Base-by-base conservation (phyloP, 2,329 filamentous ascomycete genomes). In the Arthrobotrys musiformis region DNA sequence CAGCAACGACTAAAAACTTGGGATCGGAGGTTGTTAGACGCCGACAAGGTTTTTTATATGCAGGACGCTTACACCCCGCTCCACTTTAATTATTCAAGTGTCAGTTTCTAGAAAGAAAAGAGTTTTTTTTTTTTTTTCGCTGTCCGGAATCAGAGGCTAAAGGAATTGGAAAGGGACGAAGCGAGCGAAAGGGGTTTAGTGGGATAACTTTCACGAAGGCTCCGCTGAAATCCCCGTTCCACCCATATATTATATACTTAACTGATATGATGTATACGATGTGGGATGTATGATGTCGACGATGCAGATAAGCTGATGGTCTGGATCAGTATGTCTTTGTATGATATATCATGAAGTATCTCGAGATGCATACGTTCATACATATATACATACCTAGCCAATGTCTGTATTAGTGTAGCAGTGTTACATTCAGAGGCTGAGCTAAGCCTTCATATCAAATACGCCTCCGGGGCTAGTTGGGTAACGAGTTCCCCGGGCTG, bases 141-240 rank as follows among this genome's bases (percentile, higher is more conserved):
- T 50, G 15, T 67, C 63, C 63, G 63, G 63, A 67, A 67, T 54
- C 28, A 22, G 35, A 19, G 48, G 3, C 11, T 9, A 11, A 33
- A 17, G 15, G 35, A 56, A n/a, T 28, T 56, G 33, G 17, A 2
- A 7, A 13, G 40, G 13, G 33, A 24, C 30, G 52, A 58, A 63
- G 68, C 68, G 68, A 72, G 60, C 68, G 22, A 64, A 72, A 42
- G 35, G 1, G 60, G 68, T 64, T 72, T 62, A 58, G 28, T 40
- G 17, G 5, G 5, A 17, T 40, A 24, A 24, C 19, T 22, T 56
- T 64, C n/a, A n/a, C n/a, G n/a, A 40, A 63, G 19, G 28, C 68
- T 64, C 68, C 58, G 68, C 40, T n/a, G 48, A 64, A 64, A 48
- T 72, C 68, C 68, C 60, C 68, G 58, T 64, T 48, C 46, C 42